Base-by-base conservation (phyloP, 139 green algal genomes). In the Penium margaritaceum region DNA sequence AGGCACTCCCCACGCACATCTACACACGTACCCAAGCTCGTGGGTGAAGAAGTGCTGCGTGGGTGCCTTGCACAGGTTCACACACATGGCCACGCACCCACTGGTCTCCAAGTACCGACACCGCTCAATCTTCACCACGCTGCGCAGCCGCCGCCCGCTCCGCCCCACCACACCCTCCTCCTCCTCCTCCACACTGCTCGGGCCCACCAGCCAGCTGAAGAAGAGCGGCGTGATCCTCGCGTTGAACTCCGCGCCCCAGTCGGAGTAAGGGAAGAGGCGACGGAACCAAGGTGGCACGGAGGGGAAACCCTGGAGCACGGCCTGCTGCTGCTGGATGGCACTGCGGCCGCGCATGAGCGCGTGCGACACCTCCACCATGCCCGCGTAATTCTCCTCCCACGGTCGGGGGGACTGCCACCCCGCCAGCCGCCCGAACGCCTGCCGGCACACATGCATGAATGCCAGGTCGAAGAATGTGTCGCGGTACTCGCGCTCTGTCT, bases 171-270 rank as follows among this genome's bases (percentile, higher is more conserved):
- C n/a, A n/a, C n/a, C n/a, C n/a, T n/a, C n/a, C n/a, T n/a, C 65
- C 63, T 74, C 27, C 17, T 34, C 47, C 30, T 36, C 14, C 57
- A 71, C 57, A 24, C 61, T 19, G 46, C 70, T 62, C 5, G 85
- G 71, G 0, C 88, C 84, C 30, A 92, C 88, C 39, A 92, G 83
- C 88, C 88, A 92, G 3, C 68, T 78, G 72, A 92, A 92, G 69
- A 93, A 90, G 19, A 53, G 44, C 2, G 82, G 85, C 0, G 88
- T 92, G 76, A 92, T 90, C 17, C 30, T 21, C 0, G 88, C 88
- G 70, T 92, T 92, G 0, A 89, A 19, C 81, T 92, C 87, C 15
- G 88, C 88, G 19, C 88, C 88, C 88, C 87, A 92, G 63, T 87
- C 87, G 33, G 75, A 84, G 64, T 88, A 88, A 0, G 89, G 88